Base-by-base conservation (phyloP, 2,329 filamentous ascomycete species). In the Dactylellina leptospora region DNA sequence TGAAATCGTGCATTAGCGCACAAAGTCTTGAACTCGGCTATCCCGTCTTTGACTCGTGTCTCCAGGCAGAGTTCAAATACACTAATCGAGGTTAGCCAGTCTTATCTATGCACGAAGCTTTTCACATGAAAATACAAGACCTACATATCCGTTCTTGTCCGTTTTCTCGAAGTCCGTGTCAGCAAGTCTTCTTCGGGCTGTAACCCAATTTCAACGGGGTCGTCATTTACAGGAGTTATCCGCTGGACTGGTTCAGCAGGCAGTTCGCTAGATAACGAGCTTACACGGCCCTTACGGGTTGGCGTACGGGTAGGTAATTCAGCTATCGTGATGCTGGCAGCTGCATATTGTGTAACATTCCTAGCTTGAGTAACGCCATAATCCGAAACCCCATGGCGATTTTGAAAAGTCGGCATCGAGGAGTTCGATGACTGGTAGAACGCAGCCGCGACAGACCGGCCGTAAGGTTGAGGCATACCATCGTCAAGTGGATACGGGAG, bases 11-110 rank as follows among this genome's bases (percentile, higher is more conserved):
- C 68, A 59, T 59, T 40, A 2, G 55, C 18, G 45, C 68, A 72
- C 25, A 72, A 16, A 5, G 53, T 72, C 36, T 63, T 63, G 33
- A 72, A 72, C 27, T 64, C 54, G 9, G 53, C 60, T 13, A 53
- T 40, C 9, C 59, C 68, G 33, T 64, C 53, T 8, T 50, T 48
- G 8, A 48, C 53, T 18, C 59, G 59, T 4, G 38, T 54, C 33
- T 72, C 59, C 13, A 63, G 44, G 9, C 68, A 72, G 8, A 72
- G 54, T 25, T 72, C 68, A 25, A 72, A 72, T 22, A 62, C 68
- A 6, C 59, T 72, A 48, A 8, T 20, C 18, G 25, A 2, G 20
- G 4, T 8, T 20, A 18, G 53, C 16, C 11, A 25, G 6, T 9
- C 18, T 44, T 54, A 53, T 23, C 2, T 33, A n/a, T 16, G 16